Base-by-base conservation (phyloP, 305 asterid genomes). In the Fraxinus sp. region DNA sequence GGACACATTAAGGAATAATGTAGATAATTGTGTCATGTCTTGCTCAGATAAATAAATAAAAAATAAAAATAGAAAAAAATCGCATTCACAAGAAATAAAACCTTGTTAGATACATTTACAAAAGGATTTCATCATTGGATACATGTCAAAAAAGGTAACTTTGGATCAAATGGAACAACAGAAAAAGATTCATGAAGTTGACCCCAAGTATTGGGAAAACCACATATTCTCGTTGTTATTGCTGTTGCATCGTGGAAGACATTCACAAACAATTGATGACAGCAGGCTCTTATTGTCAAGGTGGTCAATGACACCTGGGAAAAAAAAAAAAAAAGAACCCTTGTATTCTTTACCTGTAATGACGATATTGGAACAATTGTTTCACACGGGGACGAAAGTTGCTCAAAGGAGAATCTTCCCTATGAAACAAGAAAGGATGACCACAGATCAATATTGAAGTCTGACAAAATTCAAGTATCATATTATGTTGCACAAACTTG, bases 291-390 rank as follows among this genome's bases (percentile, higher is more conserved):
- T 13, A 22, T 20, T 66, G 22, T 33, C 64, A 79, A 1, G 72
- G 37, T 49, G 76, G 78, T 44, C 49, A 72, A 57, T 49, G 76
- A 33, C 79, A 78, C 77, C 76, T 59, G 57, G 33, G 4, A 32
- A 32, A 32, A 74, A 80, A 37, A 36, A 39, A 39, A 41, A 44
- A 44, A 41, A 41, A 9, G 78, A 80, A 86, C 86, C 74, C 75
- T 46, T 74, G 24, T 80, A 57, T 59, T 80, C 80, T 55, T 83
- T 91, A 97, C 98, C 98, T 97, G 96, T 97, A 97, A 89, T 97
- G 98, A 22, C 98, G 98, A 87, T 97, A 97, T 81, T 95, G 99
- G 86, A 97, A 97, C 80, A 93, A 98, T 55, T 96, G 96, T 84
- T 93, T 90, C 81, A 95, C 92, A 39, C 98, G 98, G 41, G 98